Percentiles rank a stretch among this genome's conserved stretches.
Conservation (phyloP, 2,329 filamentous ascomycete species). For the Ceratocystis cubensis region DNA sequence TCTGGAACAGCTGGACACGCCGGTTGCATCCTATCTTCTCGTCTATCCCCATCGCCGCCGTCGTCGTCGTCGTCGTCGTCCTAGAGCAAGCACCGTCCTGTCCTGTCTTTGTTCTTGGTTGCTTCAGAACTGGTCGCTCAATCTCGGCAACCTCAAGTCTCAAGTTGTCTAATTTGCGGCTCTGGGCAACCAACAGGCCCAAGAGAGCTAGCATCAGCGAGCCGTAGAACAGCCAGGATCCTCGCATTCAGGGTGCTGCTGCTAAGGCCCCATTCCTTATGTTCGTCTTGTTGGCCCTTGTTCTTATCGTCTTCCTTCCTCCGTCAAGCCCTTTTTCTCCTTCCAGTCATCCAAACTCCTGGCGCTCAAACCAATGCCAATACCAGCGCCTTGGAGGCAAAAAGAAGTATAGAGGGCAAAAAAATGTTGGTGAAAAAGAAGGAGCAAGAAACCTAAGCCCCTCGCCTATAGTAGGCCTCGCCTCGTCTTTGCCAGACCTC, state of each 20-base stretch:
- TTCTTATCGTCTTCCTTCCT: neutral
- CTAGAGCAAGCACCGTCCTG: neutral
- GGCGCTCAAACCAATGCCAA: no score
- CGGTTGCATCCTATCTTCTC: no score
- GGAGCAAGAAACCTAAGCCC: no score
- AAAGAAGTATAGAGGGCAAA: no score
- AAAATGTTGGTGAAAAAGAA: no score
- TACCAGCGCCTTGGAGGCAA: no score
- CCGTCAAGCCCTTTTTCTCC: neutral
- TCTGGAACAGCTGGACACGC: neutral
- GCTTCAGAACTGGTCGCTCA: neutral
- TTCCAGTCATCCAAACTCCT: neutral
- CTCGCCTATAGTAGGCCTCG: neutral
- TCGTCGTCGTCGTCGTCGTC: no score
- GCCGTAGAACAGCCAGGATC: neutral
- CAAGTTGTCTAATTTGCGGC: neutral
- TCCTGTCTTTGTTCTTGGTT: neutral
- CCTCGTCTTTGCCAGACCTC: neutral
- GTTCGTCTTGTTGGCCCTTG: neutral
- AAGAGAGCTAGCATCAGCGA: neutral
- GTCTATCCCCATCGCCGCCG: no score
- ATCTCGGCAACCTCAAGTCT: slow-evolving; percentile 6
- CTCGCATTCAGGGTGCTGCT: neutral
- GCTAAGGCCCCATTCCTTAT: neutral
- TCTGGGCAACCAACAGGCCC: neutral